Evolutionary conservation across 2,329 filamentous ascomycete species (phyloP).

Genomic region (Botrytis sinoallii): DNA sequence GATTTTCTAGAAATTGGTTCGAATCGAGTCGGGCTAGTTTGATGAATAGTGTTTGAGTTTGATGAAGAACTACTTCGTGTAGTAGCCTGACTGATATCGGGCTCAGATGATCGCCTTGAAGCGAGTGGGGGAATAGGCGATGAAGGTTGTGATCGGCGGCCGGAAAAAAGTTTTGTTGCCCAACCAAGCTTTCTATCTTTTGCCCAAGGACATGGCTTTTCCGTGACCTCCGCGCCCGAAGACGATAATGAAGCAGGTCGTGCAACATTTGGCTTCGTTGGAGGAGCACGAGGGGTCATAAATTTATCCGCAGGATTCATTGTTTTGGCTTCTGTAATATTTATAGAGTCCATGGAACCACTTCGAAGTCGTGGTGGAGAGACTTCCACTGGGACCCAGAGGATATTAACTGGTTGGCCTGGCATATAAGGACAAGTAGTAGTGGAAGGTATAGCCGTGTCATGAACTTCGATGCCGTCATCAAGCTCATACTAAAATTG

Average conservation of each 20-base stretch:
- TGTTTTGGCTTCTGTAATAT: conserved; percentile 61
- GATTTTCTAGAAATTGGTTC: conserved; percentile 26
- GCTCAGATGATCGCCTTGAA: conserved; percentile 10
- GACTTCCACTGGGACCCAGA: conserved; percentile 73
- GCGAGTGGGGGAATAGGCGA: conserved; percentile 37
- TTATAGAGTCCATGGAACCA: conserved; percentile 61
- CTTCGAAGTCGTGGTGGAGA: conserved; percentile 58
- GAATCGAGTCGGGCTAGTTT: not conserved
- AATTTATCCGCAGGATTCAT: conserved; percentile 78
- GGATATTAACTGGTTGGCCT: conserved; percentile 80
- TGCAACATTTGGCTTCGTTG: conserved; percentile 46
- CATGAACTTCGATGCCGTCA: conserved; percentile 71
- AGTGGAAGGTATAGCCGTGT: conserved; percentile 69
- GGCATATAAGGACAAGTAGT: conserved; percentile 81
- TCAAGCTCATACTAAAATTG: conserved; percentile 75
- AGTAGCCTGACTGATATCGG: conserved; percentile 21
- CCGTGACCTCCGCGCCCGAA: not conserved
- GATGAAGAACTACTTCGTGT: not conserved
- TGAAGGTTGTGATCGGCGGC: conserved; percentile 24
- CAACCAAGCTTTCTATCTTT: conserved; percentile 22
- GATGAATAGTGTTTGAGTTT: conserved; percentile 1
- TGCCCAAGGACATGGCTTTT: not conserved
- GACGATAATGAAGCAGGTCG: conserved; percentile 28
- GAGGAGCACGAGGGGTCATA: conserved; percentile 61
- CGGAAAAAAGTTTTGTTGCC: conserved; percentile 14